phyloP scores from a whole-genome alignment of 129 eudicot species.

The Scalesia atractyloides region DNA sequence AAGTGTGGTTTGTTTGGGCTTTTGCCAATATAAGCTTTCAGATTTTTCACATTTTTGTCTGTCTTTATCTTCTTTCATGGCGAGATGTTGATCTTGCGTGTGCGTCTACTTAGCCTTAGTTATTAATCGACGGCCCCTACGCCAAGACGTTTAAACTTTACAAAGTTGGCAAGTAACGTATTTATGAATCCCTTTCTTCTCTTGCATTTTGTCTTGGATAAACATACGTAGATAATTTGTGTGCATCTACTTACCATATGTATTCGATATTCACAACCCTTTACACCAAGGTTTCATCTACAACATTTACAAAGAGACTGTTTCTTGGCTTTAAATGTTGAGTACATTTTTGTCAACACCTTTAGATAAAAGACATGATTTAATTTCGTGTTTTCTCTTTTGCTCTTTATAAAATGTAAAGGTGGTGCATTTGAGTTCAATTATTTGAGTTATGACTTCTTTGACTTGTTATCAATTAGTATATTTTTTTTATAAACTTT shows the following conservation, averaged over 20 bases:
- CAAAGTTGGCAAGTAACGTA: not conserved
- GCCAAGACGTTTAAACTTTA: not conserved
- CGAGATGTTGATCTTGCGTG: conserved; percentile 15
- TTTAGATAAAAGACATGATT: conserved; percentile 5
- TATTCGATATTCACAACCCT: too few relatives aligned
- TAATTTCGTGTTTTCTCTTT: not conserved
- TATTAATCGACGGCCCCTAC: conserved; percentile 15
- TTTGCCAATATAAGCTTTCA: conserved; percentile 25
- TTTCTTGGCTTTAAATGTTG: not conserved
- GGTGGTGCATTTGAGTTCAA: conserved; percentile 29
- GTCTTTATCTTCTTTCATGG: conserved; percentile 33
- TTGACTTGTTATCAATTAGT: conserved; percentile 28
- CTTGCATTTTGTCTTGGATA: conserved; percentile 10
- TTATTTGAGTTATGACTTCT: conserved; percentile 30
- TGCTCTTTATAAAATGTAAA: conserved; percentile 20
- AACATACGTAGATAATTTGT: not conserved
- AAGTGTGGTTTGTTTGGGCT: conserved; percentile 31
- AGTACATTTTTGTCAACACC: not conserved
- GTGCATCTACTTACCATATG: not conserved
- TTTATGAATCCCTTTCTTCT: not conserved
- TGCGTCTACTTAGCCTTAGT: conserved; percentile 9
- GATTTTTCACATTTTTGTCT: conserved; percentile 17
- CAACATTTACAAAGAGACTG: not conserved
- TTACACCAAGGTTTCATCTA: too few relatives aligned
- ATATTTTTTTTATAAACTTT: conserved; percentile 23